Base-by-base conservation (phyloP, 257 asterid species). In the Solanum ossicruentum region DNA sequence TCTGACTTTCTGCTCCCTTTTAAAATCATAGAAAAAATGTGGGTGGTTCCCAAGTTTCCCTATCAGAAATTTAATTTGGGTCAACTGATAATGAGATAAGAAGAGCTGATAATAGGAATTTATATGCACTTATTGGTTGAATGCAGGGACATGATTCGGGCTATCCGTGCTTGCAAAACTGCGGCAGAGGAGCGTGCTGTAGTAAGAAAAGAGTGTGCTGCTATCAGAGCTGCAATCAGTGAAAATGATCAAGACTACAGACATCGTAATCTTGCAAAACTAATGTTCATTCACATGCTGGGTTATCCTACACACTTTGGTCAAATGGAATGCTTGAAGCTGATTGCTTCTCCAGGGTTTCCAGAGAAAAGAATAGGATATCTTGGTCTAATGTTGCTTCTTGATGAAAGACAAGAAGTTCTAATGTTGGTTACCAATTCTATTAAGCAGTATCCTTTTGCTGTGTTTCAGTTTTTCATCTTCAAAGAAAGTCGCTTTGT, bases 181-280 rank as follows among this genome's bases (percentile, higher is more conserved):
- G 99, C 99, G 6, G 99, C 99, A 39, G 99, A 95, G 91, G 99
- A 97, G 87, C 99, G 99, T 55, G 98, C 92, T 86, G 99, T 95
- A 81, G 92, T 97, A 32, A 94, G 99, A 88, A 97, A 97, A 90
- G 99, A 95, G 90, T 95, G 99, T 85, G 99, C 99, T 88, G 91
- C 99, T 75, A 97, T 95, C 87, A 97, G 99, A 87, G 97, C 97
- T 85, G 91, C 98, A 66, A 93, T 97, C 84, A 94, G 99, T 83
- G 99, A 95, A 88, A 93, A 93, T 85, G 98, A 94, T 88, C 97
- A 92, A 65, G 97, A 94, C 86, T 94, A 94, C 82, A 93, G 93
- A 88, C 99, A 95, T 89, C 98, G 99, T 47, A 97, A 97, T 89
- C 90, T 97, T 91, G 98, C 99, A 61, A 97, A 97, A 90, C 99